phyloP scores from a whole-genome alignment of 345 rosid species.

The Syzygium oleosum region DNA sequence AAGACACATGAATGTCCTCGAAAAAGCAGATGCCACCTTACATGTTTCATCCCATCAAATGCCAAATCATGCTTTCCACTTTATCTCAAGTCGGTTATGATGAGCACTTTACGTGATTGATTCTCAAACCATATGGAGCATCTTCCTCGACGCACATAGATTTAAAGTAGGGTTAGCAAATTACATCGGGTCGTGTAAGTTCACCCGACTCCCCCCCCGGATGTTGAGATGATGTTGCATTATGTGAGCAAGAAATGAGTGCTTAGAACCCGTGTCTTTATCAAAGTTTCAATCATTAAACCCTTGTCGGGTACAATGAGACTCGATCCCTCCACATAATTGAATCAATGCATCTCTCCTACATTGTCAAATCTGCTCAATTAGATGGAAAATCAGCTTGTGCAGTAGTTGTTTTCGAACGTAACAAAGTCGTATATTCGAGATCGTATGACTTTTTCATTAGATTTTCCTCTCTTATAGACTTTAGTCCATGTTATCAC shows the following conservation, averaged over 20 bases:
- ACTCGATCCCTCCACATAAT: neutral
- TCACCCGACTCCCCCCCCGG: neutral
- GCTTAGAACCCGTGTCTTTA: neutral
- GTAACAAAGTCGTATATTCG: neutral
- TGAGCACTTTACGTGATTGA: neutral
- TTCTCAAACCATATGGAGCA: neutral
- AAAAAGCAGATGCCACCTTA: neutral
- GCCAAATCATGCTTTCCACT: neutral
- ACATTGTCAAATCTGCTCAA: neutral
- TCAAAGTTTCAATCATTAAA: neutral
- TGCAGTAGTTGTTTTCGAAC: neutral
- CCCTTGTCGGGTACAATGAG: neutral
- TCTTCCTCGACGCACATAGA: neutral
- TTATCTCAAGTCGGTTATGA: neutral
- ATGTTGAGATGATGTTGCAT: neutral
- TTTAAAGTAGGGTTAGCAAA: neutral
- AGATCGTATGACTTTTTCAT: neutral
- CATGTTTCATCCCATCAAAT: neutral
- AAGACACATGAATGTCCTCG: neutral
- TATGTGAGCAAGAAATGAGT: neutral
- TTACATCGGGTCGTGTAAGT: neutral
- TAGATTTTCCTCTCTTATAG: neutral
- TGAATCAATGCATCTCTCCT: neutral
- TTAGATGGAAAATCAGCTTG: neutral
- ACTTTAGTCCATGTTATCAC: neutral